These are phyloP conservation scores for Metarhizium guizhouense DNA, from an alignment of 2,329 filamentous ascomycete species.

Conservation along the genomic window DNA sequence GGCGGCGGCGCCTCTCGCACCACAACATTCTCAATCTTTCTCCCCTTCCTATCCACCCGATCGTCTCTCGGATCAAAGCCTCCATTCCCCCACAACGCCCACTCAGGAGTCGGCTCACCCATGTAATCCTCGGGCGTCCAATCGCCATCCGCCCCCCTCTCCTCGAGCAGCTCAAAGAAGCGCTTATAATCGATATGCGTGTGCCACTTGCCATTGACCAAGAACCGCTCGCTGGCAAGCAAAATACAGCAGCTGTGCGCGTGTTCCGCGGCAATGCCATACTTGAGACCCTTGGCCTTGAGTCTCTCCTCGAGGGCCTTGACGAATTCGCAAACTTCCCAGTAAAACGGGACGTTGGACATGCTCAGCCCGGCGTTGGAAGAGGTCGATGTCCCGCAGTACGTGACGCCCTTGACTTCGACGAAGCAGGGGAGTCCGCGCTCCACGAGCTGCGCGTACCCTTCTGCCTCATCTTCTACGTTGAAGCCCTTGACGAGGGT, in stretches of 20 bases:
- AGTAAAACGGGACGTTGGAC: conserved; percentile 95
- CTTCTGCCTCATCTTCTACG: conserved; percentile 82
- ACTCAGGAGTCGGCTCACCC: conserved; percentile 74
- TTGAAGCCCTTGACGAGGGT: conserved; percentile 98
- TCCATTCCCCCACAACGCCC: conserved; percentile 90
- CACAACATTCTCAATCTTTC: conserved; percentile 43
- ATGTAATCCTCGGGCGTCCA: conserved; percentile 91
- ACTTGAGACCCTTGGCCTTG: conserved; percentile 59
- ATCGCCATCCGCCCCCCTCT: conserved; percentile 51
- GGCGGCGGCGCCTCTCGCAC: conserved; percentile 20
- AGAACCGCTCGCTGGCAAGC: conserved; percentile 74
- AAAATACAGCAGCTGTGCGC: conserved; percentile 90
- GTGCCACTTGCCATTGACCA: conserved; percentile 71
- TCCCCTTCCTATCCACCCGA: conserved; percentile 79
- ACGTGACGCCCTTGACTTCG: conserved; percentile 94
- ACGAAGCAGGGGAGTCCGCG: conserved; percentile 83
- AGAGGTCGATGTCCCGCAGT: conserved; percentile 83
- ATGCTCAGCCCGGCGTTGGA: conserved; percentile 84
- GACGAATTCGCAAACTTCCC: conserved; percentile 79
- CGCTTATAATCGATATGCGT: conserved; percentile 83
- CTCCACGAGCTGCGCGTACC: conserved; percentile 84
- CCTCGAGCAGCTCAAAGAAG: conserved; percentile 80
- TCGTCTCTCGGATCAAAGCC: conserved; percentile 89
- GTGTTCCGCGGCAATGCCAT: conserved; percentile 91
- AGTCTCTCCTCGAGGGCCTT: conserved; percentile 63